Percentiles rank a stretch among this genome's conserved stretches.
Conservation (phyloP, 1,284 basidiomycete genomes). For the Sphaerobolus stellatus region DNA sequence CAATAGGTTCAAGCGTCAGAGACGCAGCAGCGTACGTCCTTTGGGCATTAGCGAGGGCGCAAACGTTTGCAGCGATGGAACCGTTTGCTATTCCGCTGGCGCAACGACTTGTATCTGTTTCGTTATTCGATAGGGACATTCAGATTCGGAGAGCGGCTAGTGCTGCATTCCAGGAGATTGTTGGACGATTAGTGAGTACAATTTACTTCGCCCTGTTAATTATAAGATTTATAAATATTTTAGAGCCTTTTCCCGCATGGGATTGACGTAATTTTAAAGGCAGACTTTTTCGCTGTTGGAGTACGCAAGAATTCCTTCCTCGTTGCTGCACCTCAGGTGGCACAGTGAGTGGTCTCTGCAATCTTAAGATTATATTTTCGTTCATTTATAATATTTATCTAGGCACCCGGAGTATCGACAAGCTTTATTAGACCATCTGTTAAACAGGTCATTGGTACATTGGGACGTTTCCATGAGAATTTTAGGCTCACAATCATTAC, state of each 20-base stretch:
- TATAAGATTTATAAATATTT: slow-evolving; percentile 17
- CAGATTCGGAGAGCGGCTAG: slow-evolving; percentile 96
- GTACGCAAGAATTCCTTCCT: slow-evolving; percentile 83
- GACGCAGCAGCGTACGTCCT: slow-evolving; percentile 94
- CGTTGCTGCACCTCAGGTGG: slow-evolving; percentile 80
- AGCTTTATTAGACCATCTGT: slow-evolving; percentile 72
- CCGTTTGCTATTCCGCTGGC: slow-evolving; percentile 70
- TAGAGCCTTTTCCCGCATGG: slow-evolving; percentile 90
- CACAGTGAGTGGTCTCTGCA: slow-evolving; percentile 55
- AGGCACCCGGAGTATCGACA: slow-evolving; percentile 73
- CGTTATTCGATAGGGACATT: slow-evolving; percentile 91
- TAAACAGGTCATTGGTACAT: slow-evolving; percentile 77
- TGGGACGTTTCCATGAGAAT: slow-evolving; percentile 87
- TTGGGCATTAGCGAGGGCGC: slow-evolving; percentile 89
- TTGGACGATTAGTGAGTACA: slow-evolving; percentile 80
- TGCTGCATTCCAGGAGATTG: slow-evolving; percentile 96
- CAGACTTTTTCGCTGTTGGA: slow-evolving; percentile 94
- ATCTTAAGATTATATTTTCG: slow-evolving; percentile 6
- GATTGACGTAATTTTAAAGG: slow-evolving; percentile 87
- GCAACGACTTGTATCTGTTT: slow-evolving; percentile 69
- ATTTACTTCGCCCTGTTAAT: slow-evolving; percentile 12
- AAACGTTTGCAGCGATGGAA: slow-evolving; percentile 56
- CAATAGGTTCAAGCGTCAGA: slow-evolving; percentile 90
- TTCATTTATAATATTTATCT: slow-evolving; percentile 11
- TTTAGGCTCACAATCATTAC: slow-evolving; percentile 77